Conservation (phyloP, 2,329 filamentous ascomycete genomes). For the Hypoxylon sp. region DNA sequence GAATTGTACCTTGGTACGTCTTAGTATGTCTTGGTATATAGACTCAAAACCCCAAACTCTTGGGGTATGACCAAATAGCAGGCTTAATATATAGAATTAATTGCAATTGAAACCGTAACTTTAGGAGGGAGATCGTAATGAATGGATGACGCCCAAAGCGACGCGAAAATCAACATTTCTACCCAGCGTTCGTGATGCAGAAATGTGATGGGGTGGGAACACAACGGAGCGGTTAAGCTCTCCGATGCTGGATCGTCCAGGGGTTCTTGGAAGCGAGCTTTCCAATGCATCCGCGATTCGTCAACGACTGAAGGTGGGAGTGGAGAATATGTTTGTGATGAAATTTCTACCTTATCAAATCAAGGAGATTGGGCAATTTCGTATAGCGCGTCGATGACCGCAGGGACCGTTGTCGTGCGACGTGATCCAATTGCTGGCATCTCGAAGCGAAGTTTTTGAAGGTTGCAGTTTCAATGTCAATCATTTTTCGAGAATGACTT, state of each 20-base stretch:
- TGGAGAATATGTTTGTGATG: slow-evolving; percentile 31
- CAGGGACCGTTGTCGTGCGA: slow-evolving; percentile 36
- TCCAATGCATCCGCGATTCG: slow-evolving; percentile 32
- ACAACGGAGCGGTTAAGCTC: slow-evolving; percentile 22
- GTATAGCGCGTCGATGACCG: slow-evolving; percentile 35
- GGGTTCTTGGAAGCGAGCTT: slow-evolving; percentile 28
- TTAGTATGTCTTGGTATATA: slow-evolving; percentile 7
- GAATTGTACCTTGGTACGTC: no score
- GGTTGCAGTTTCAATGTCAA: slow-evolving; percentile 28
- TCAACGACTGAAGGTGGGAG: slow-evolving; percentile 30
- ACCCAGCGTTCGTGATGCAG: slow-evolving; percentile 27
- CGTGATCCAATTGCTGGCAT: slow-evolving; percentile 36
- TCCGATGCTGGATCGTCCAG: slow-evolving; percentile 22
- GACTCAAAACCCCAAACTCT: not conserved
- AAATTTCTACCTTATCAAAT: slow-evolving; percentile 50
- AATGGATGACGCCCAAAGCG: slow-evolving; percentile 23
- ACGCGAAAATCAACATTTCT: slow-evolving; percentile 12
- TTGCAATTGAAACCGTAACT: slow-evolving; percentile 24
- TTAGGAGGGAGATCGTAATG: slow-evolving; percentile 27
- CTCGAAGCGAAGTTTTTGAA: slow-evolving; percentile 33
- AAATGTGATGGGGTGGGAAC: slow-evolving; percentile 26
- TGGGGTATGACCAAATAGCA: slow-evolving; percentile 11
- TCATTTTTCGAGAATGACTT: slow-evolving; percentile 19
- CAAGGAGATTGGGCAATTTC: slow-evolving; percentile 51
- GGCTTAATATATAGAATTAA: slow-evolving; percentile 20